Evolutionary conservation across 1,284 basidiomycete genomes (phyloP), one percentile per base, ranked within the genome.

Genomic region (Marasmius sp.): DNA sequence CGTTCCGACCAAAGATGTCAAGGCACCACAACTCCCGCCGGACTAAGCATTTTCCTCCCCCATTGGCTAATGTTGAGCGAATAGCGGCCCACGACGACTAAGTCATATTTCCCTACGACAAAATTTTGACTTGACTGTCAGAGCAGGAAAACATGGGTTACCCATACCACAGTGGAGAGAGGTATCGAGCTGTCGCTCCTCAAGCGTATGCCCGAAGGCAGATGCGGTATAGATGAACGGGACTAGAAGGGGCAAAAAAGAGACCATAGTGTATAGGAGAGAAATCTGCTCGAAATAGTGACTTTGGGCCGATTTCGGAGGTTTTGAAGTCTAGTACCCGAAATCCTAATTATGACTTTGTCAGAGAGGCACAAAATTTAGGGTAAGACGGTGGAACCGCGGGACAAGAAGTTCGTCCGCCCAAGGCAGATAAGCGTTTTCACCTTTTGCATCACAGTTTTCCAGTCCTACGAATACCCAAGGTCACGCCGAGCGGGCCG

Each of bases 21-120:
- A 64, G 37, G 76, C 70, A n/a, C 85, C 79, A 68, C 86, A 87
- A 64, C 85, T 81, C n/a, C 75, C 79, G 47, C 86, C 86, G 4
- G 81, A 80, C 5, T 74, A 72, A 8, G 62, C 62, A 49, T 57
- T 61, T 5, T 39, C 33, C 16, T 37, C 39, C n/a, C 62, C 62
- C 63, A 64, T 48, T 64, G 65, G 50, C 62, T 54, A 18, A 64
- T 43, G 61, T 62, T 53, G 6, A 64, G 45, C 7, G 57, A 58
- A 43, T 62, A 62, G 22, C 49, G 45, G 14, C 61, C 64, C 6
- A 36, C 49, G 43, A n/a, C 38, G 27, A 58, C 58, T 3, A 51
- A 57, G 51, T 66, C 65, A 59, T 59, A 66, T 61, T 63, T 59
- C 11, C 64, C 64, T 65, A 12, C n/a, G 39, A 39, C n/a, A n/a